Conservation (phyloP, 345 rosid genomes). For the Brassica napus region Da-Ae NC_063447.1:10811501-10812000, state of each 20-base stretch:
- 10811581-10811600: not conserved
- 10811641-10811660: not conserved
- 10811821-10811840: not conserved
- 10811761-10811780: not conserved
- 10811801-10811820: not conserved
- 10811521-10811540: not conserved
- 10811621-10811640: not conserved
- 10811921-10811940: not conserved
- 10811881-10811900: not conserved
- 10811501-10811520: constrained; percentile 26
- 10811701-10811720: no score
- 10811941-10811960: not conserved
- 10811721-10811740: no score
- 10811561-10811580: no score
- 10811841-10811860: not conserved
- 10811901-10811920: not conserved
- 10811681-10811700: no score
- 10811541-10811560: not conserved
- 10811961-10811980: not conserved
- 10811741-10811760: no score
- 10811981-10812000: not conserved
- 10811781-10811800: not conserved
- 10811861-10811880: not conserved
- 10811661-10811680: no score
- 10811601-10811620: not conserved